These are phyloP conservation scores for Spathaspora sp. DNA, from an alignment of 1,139 yeast species.

Conservation along the genomic window DNA sequence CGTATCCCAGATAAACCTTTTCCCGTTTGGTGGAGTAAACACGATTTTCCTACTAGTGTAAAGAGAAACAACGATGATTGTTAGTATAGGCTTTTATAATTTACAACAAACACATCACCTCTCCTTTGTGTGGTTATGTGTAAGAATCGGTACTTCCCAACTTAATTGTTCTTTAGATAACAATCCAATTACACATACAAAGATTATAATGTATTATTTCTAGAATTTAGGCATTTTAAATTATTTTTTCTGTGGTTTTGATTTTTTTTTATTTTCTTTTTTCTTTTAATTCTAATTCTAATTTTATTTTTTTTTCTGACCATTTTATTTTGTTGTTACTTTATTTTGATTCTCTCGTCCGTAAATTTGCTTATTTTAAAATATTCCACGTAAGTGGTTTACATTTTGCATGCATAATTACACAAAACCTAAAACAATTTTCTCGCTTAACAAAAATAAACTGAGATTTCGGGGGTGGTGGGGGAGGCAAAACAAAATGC, in stretches of 20 bases:
- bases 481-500: not conserved
- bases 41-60: not conserved
- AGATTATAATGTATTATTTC: not conserved
- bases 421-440: slow-evolving; percentile 1
- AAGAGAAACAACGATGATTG: not conserved
- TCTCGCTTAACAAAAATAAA: slow-evolving; percentile 2
- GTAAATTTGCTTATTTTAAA: slow-evolving; percentile 2
- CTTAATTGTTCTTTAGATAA: not conserved
- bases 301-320: not conserved
- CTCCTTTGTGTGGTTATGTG: not conserved
- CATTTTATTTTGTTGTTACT: not conserved
- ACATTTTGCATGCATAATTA: slow-evolving; percentile 3
- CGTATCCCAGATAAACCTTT: not conserved
- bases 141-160: not conserved
- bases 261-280: not conserved
- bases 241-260: not conserved
- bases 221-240: not conserved
- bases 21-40: not conserved
- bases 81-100: not conserved
- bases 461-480: not conserved
- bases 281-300: too few species aligned
- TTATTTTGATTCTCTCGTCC: slow-evolving; percentile 1
- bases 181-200: not conserved
- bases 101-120: not conserved
- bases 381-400: slow-evolving; percentile 1